phyloP scores from a whole-genome alignment of 257 asterid species.

The Echites panduratus region DNA sequence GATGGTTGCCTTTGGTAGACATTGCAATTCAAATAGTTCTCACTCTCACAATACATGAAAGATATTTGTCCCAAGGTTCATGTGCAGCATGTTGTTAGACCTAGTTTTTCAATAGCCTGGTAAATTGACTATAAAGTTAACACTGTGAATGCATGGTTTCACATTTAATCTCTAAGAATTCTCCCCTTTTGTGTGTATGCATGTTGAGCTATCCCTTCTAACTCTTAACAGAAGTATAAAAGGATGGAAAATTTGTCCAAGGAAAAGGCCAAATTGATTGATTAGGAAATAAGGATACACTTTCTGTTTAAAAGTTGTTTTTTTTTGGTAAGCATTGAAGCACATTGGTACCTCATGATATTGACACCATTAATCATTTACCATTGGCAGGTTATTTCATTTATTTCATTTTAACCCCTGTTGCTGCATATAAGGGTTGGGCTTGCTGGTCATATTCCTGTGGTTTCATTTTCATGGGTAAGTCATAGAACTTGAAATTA shows the following conservation, averaged over 20 bases:
- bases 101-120: background rate
- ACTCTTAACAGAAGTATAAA: background rate
- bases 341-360: background rate
- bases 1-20: background rate
- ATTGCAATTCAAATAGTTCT: background rate
- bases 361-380: background rate
- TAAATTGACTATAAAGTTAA: too few species aligned
- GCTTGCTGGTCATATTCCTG: conserved; percentile 76
- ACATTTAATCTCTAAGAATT: background rate
- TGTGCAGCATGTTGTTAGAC: background rate
- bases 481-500: background rate
- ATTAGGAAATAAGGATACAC: background rate
- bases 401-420: conserved; percentile 60
- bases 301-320: background rate
- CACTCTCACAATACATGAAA: background rate
- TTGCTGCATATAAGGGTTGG: conserved; percentile 95
- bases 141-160: too few species aligned
- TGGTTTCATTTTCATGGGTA: conserved; percentile 90
- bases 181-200: background rate
- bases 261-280: background rate
- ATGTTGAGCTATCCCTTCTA: background rate
- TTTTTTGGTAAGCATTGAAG: background rate
- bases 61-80: background rate
- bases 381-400: conserved; percentile 70
- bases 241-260: background rate